Evolutionary conservation across 2,329 filamentous ascomycete species (phyloP), one percentile per base, ranked within the genome.

Genomic region (Fusarium circinatum): DNA sequence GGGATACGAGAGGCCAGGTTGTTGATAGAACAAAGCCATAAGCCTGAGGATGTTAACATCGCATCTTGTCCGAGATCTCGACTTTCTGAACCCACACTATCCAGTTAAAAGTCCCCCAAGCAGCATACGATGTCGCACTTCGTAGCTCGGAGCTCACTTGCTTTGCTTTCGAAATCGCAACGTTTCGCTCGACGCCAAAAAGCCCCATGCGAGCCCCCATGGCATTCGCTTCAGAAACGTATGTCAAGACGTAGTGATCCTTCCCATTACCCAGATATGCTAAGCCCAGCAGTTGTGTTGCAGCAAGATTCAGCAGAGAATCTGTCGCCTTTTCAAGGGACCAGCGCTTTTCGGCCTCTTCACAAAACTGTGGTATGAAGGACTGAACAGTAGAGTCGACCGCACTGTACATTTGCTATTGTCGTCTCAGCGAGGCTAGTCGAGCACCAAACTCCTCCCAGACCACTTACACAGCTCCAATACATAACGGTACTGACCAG

Each of bases 61-160:
- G 8, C 15, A 26, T 38, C n/a, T 18, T 13, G 11, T n/a, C 42
- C 6, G n/a, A 47, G 15, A 8, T 58, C n/a, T 28, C 10, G 65
- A n/a, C 22, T 57, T 18, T 36, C 13, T 20, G 36, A 44, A 67
- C 82, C 77, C 67, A 83, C 83, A 81, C 76, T 62, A 79, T 80
- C 81, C 81, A 84, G 62, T 83, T 84, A 54, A 84, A 84, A 7
- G 73, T 62, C 6, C 78, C 79, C 80, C 80, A 82, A 13, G 80
- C 75, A 5, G 80, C 66, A 38, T 78, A 75, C 8, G 62, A 73
- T 10, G 66, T 56, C 26, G 75, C 72, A 9, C 62, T 73, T 52
- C 58, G 63, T 28, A 62, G 32, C n/a, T 64, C 67, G 3, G 44
- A 28, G 28, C 47, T 20, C 15, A 65, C 34, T 32, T 74, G 47